Percentiles rank a stretch among this genome's conserved stretches.
These are phyloP conservation scores for Mariannaea elegans DNA, from an alignment of 2,329 filamentous ascomycete genomes.

Conservation along the genomic window DNA sequence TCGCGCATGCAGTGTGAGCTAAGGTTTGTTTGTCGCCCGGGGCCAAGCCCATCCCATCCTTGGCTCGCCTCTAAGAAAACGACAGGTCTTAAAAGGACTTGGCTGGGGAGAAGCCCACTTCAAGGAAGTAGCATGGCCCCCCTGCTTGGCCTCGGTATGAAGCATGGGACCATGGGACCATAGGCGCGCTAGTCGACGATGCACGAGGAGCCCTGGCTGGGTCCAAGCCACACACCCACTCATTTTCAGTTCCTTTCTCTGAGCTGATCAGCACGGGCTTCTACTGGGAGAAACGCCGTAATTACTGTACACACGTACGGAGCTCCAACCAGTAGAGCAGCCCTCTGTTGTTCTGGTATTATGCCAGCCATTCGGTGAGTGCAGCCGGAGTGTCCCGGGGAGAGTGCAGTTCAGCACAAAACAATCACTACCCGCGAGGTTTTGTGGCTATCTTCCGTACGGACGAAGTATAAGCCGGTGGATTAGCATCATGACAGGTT, in stretches of 20 bases:
- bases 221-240: conserved; percentile 36
- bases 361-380: no score
- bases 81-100: conserved; percentile 20
- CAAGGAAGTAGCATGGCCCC: conserved; percentile 15
- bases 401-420: no score
- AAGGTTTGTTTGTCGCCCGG: conserved; percentile 33
- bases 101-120: conserved; percentile 13
- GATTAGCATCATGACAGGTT: conserved; percentile 1
- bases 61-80: conserved; percentile 16
- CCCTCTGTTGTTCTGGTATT: no score
- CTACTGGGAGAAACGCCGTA: not conserved
- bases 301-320: not conserved
- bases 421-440: no score
- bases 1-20: conserved; percentile 43
- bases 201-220: conserved; percentile 45
- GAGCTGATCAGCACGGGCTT: conserved; percentile 30
- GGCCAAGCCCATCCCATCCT: conserved; percentile 1
- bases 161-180: conserved; percentile 33
- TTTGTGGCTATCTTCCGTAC: no score
- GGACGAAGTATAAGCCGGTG: no score
- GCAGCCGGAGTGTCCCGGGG: no score
- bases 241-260: conserved; percentile 28
- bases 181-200: conserved; percentile 35
- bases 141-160: conserved; percentile 26
- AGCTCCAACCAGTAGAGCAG: no score